Base-by-base conservation (phyloP, 2,329 filamentous ascomycete species). In the Calonectria naviculata region DNA sequence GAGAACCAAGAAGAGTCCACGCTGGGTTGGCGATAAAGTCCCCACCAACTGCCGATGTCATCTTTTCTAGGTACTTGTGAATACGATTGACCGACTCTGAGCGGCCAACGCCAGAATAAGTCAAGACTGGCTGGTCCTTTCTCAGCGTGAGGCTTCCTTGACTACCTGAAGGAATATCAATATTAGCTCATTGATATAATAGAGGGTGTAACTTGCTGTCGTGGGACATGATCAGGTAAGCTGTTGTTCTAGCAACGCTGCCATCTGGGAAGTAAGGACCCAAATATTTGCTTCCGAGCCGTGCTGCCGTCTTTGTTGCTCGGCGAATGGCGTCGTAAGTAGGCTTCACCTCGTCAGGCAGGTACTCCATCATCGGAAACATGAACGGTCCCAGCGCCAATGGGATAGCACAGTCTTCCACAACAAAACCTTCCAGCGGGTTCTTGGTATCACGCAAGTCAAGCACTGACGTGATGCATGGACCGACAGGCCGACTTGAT, bases 181-280 rank as follows among this genome's bases (percentile, higher is more conserved):
- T 9, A 26, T 10, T 13, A 46, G 1, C 28, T 24, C 5, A 58
- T 24, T 15, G 4, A 7, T 8, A 17, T 26, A 1, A 1, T 13
- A 24, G 2, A 12, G 2, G 34, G 19, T 9, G 21, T 8, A 5
- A 78, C 83, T 78, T 83, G 84, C 87, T 90, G 74, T 93, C 91
- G 75, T 93, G 91, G 2, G 88, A 90, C 90, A 93, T 92, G 77
- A 93, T 85, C 5, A 93, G 84, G 78, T 92, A 93, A 0, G 91
- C 86, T 69, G 92, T 89, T 0, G 90, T 93, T 69, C 83, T 87
- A 78, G 89, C 87, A 24, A 92, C 81, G 21, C 89, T 89, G 0
- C 91, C 89, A 8, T 85, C 83, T 8, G 83, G 83, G 64, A 83
- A 86, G 73, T 92, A 92, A 0, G 91, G 90, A 0, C 91, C 91